Evolutionary conservation across 2,329 filamentous ascomycete genomes (phyloP).

Genomic region (Fusarium begoniae): DNA sequence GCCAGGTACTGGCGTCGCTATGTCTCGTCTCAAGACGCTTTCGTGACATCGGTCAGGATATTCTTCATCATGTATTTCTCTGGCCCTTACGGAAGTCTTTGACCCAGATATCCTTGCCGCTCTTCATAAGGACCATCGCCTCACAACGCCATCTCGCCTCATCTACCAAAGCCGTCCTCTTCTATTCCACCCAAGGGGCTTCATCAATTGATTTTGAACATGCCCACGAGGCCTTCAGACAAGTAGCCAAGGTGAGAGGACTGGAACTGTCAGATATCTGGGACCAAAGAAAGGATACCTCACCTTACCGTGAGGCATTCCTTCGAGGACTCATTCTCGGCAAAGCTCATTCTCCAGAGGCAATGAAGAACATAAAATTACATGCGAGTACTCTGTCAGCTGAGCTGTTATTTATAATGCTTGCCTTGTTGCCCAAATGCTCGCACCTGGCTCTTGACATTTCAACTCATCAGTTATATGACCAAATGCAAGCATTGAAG

Average conservation of each 20-base stretch:
- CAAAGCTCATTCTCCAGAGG: not conserved
- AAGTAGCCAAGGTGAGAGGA: not conserved
- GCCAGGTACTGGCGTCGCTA: not conserved
- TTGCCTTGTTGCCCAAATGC: conserved; percentile 3
- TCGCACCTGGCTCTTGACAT: conserved; percentile 2
- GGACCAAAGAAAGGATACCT: not conserved
- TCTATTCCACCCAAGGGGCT: not conserved
- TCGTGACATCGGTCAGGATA: conserved; percentile 2
- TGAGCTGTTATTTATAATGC: not conserved
- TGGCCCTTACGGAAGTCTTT: not conserved
- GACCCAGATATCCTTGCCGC: not conserved
- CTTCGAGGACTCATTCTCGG: conserved; percentile 1
- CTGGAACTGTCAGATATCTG: not conserved
- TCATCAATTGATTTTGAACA: not conserved
- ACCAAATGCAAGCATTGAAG: not conserved
- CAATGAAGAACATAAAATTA: not conserved
- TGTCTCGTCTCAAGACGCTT: conserved; percentile 22
- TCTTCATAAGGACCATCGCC: conserved; percentile 11
- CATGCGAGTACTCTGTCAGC: not conserved
- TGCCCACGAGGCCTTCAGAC: not conserved
- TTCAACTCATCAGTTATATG: not conserved
- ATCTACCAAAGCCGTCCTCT: not conserved
- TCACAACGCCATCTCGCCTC: conserved; percentile 9
- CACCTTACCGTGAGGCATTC: not conserved
- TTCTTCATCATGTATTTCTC: conserved; percentile 28